Conservation (phyloP, 768 basidiomycete genomes). For the Mycena olivaceomarginata region DNA sequence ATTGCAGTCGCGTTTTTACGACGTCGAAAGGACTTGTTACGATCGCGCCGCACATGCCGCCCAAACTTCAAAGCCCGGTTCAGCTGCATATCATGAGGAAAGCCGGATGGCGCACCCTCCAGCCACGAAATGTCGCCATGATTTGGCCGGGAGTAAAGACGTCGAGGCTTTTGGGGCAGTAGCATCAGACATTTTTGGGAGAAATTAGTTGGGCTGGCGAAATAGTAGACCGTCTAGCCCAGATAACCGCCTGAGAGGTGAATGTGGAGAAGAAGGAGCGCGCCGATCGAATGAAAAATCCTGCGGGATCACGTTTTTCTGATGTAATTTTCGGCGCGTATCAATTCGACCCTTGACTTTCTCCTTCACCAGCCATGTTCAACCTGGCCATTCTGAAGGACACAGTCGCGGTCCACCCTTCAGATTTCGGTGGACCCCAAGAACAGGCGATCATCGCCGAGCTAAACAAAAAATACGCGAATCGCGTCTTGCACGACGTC, state of each 20-base stretch:
- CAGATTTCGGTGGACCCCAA: constrained; percentile 86
- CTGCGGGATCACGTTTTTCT: not conserved
- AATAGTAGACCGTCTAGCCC: not conserved
- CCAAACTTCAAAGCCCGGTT: constrained; percentile 75
- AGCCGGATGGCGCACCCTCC: constrained; percentile 80
- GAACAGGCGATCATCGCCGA: constrained; percentile 89
- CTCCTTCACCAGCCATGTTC: constrained; percentile 60
- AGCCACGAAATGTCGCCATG: constrained; percentile 90
- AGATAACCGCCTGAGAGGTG: too few relatives aligned
- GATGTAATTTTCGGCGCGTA: not conserved
- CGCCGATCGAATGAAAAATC: not conserved
- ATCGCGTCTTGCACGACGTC: constrained; percentile 91
- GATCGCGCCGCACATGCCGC: constrained; percentile 98
- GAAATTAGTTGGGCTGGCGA: not conserved
- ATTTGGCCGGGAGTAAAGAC: constrained; percentile 77
- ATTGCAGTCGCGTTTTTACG: constrained; percentile 97
- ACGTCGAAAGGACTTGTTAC: constrained; percentile 99
- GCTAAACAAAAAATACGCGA: constrained; percentile 97
- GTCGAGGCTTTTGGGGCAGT: constrained; percentile 55
- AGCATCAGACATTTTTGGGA: constrained; percentile 48
- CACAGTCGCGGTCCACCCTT: constrained; percentile 91
- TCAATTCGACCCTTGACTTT: not conserved
- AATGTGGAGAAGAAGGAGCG: not conserved
- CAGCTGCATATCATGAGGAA: constrained; percentile 6
- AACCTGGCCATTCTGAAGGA: constrained; percentile 76